A percentile compares a stretch with the other conserved stretches of the same genome.
Evolutionary conservation across 2,329 filamentous ascomycete genomes (phyloP).

Genomic region (Blastomyces gilchristii): DNA sequence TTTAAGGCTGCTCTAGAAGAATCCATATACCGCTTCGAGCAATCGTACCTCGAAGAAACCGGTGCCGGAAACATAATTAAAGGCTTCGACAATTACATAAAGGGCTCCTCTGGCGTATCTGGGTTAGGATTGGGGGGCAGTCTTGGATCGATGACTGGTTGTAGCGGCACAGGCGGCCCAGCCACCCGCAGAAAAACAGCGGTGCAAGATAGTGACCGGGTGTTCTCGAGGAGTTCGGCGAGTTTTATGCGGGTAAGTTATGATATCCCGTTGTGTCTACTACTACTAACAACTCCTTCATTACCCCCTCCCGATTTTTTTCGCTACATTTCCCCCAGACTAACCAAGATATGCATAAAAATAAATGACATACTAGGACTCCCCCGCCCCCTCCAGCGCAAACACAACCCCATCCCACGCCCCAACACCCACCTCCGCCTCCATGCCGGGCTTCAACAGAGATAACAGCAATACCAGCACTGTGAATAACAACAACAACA

Average conservation of each 20-base stretch:
- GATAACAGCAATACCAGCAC: constrained; percentile 6
- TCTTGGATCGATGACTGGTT: constrained; percentile 20
- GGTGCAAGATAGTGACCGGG: constrained; percentile 37
- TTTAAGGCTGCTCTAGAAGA: constrained; percentile 57
- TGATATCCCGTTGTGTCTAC: too few relatives aligned
- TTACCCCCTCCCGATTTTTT: not conserved
- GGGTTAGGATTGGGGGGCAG: constrained; percentile 21
- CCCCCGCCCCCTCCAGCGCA: constrained; percentile 34
- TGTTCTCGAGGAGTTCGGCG: constrained; percentile 41
- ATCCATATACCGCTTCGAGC: constrained; percentile 71
- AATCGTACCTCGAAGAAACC: constrained; percentile 81
- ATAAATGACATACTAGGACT: constrained; percentile 25
- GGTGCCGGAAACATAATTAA: constrained; percentile 87
- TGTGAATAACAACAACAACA: constrained; percentile 11
- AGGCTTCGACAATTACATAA: constrained; percentile 97
- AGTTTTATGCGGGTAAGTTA: constrained; percentile 34
- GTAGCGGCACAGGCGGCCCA: constrained; percentile 22
- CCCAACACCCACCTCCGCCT: constrained; percentile 35
- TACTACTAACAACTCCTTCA: too few relatives aligned
- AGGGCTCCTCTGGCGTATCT: constrained; percentile 56
- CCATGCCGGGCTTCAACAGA: constrained; percentile 18
- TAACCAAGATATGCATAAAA: not conserved
- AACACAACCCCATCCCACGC: constrained; percentile 40
- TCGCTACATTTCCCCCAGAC: not conserved
- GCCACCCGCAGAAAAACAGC: constrained; percentile 35